Conservation (phyloP, 1,139 yeast species). For the Hansenula anomala region DNA sequence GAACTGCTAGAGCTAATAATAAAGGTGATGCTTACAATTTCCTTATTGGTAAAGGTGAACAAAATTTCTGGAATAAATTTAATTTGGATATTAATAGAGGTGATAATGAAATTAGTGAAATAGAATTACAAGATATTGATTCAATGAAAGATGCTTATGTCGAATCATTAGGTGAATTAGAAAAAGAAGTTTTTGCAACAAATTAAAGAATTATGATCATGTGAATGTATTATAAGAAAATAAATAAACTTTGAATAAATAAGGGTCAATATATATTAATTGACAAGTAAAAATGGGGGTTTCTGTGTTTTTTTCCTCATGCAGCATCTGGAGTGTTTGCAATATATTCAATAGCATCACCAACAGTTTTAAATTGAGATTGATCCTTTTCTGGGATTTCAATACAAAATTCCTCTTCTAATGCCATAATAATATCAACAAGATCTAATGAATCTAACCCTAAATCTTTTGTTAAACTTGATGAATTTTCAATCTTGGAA, state of each 20-base stretch:
- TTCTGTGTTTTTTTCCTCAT: conserved; percentile 21
- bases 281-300: background rate
- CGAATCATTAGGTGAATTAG: conserved; percentile 25
- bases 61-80: conserved; percentile 53
- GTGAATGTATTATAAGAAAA: too few relatives aligned
- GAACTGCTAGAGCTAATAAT: conserved; percentile 92
- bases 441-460: conserved; percentile 86
- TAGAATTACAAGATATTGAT: conserved; percentile 13
- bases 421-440: conserved; percentile 86
- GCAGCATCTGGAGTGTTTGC: conserved; percentile 69
- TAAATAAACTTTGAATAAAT: too few relatives aligned
- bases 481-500: conserved; percentile 46
- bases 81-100: conserved; percentile 35
- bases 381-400: conserved; percentile 87
- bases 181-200: conserved; percentile 30
- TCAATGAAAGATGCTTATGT: conserved; percentile 18
- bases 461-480: conserved; percentile 68
- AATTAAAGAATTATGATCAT: too few relatives aligned
- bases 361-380: conserved; percentile 75
- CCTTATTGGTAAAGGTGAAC: conserved; percentile 72
- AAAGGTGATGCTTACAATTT: conserved; percentile 70
- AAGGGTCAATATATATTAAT: background rate
- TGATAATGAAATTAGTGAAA: conserved; percentile 8
- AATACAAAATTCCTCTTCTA: conserved; percentile 73
- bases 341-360: conserved; percentile 76